Conservation (phyloP, 169 alveolate species). For the Babesia bovis region DNA sequence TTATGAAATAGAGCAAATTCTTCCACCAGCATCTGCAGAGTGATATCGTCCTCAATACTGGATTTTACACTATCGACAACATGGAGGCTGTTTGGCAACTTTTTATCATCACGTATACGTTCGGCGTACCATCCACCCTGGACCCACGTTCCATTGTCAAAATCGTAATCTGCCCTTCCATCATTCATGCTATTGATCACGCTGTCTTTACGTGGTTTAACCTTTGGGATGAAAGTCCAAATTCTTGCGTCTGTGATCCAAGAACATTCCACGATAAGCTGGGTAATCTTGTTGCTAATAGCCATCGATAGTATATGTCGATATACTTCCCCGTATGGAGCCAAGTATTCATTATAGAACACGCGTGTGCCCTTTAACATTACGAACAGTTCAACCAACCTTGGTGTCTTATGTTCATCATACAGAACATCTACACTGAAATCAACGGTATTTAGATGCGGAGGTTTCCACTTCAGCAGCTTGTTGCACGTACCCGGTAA, state of each 20-base stretch:
- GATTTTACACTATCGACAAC: constrained; percentile 79
- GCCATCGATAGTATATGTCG: constrained; percentile 76
- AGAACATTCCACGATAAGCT: constrained; percentile 71
- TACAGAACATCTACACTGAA: constrained; percentile 80
- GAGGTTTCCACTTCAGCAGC: constrained; percentile 95
- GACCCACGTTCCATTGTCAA: constrained; percentile 74
- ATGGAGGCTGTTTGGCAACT: constrained; percentile 77
- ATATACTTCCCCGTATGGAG: constrained; percentile 84
- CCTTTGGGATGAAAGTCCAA: constrained; percentile 70
- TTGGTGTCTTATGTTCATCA: constrained; percentile 65
- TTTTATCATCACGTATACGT: constrained; percentile 84
- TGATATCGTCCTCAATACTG: constrained; percentile 82
- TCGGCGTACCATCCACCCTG: constrained; percentile 91
- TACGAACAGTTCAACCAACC: constrained; percentile 69
- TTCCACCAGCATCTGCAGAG: constrained; percentile 74
- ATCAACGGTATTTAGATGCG: constrained; percentile 90
- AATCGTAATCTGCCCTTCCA: constrained; percentile 68
- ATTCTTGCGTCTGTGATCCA: constrained; percentile 73
- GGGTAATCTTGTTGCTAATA: constrained; percentile 60
- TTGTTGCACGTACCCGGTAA: constrained; percentile 92
- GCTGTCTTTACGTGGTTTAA: constrained; percentile 9
- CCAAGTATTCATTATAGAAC: constrained; percentile 77
- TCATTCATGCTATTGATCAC: constrained; percentile 25
- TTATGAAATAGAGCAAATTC: constrained; percentile 58
- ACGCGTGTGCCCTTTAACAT: constrained; percentile 72